Base-by-base conservation (phyloP, 345 rosid species). In the Heritiera littoralis region DNA sequence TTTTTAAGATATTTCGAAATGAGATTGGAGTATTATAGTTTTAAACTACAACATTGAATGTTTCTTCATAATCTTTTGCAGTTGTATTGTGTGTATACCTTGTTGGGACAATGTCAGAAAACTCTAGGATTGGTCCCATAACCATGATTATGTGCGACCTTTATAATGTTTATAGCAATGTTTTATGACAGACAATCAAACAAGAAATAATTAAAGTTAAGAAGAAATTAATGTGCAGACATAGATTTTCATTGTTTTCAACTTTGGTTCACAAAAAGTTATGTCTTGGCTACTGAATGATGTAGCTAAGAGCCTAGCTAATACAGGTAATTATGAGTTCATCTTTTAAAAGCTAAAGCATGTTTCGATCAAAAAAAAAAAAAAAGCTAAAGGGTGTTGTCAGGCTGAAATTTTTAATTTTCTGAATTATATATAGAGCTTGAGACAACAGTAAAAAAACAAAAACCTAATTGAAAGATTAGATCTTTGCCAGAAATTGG, bases 111-210 rank as follows among this genome's bases (percentile, higher is more conserved):
- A 17, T 72, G 32, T 52, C 63, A 9, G 10, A 14, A 35, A 72
- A 54, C 35, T 72, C 61, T n/a, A 17, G 5, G 63, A 35, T 30
- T 72, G 75, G 61, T 32, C 61, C 75, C 75, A 32, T 72, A 32
- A 72, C 52, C 61, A 52, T 52, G 35, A 52, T 51, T 56, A 52
- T 35, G 2, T 41, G 1, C 54, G 64, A 32, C 76, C 45, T 72
- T 72, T 9, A 72, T 35, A 35, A 35, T 54, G 63, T 52, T 72
- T 54, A 72, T 72, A 18, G 76, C 48, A 72, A 72, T 72, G 64
- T 18, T 52, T 15, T 72, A 35, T 54, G 9, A 48, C 6, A 54
- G 17, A 69, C 74, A 69, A 46, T 12, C 59, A 54, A 54, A 28
- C 52, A 69, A 49, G 23, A 71, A 11, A 66, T 66, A 14, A 41